These are phyloP conservation scores for Ocimum tenuiflorum DNA, from an alignment of 257 asterid genomes.

Conservation along the genomic window DNA sequence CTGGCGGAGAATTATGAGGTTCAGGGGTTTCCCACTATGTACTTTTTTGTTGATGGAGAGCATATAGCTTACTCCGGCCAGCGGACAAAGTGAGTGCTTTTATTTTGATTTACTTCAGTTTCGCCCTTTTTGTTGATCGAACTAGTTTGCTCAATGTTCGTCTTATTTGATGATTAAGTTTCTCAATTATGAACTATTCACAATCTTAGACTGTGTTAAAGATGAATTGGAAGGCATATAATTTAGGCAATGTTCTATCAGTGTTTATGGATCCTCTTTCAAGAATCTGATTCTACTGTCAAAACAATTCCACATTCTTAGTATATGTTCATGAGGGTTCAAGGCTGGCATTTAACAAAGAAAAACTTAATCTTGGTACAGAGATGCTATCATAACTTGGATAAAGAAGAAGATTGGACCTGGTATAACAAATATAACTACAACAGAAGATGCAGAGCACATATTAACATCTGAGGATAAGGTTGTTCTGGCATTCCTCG, in stretches of 20 bases:
- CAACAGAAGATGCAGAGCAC: conserved; percentile 76
- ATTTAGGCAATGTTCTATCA: neutral
- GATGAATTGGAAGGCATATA: neutral
- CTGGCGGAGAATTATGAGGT: conserved; percentile 72
- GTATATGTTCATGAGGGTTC: neutral
- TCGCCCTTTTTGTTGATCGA: conserved; percentile 9
- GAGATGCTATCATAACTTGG: conserved; percentile 84
- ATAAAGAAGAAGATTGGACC: conserved; percentile 90
- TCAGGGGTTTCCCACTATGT: conserved; percentile 73
- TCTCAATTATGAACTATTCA: neutral
- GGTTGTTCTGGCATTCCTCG: conserved; percentile 71
- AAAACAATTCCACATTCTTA: too few species aligned
- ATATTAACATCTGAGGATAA: conserved; percentile 51
- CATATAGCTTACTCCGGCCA: conserved; percentile 64
- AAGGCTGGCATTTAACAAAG: neutral
- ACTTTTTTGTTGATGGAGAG: conserved; percentile 75
- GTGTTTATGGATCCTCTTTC: neutral
- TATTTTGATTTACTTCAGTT: neutral
- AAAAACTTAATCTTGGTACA: conserved; percentile 21
- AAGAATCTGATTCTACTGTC: neutral
- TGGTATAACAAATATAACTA: conserved; percentile 58
- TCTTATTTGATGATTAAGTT: conserved; percentile 9
- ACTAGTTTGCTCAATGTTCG: neutral
- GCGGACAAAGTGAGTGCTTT: conserved; percentile 65
- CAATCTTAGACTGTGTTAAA: neutral